phyloP scores from a whole-genome alignment of 75 land plant species.

The Pinus albicaulis region DNA sequence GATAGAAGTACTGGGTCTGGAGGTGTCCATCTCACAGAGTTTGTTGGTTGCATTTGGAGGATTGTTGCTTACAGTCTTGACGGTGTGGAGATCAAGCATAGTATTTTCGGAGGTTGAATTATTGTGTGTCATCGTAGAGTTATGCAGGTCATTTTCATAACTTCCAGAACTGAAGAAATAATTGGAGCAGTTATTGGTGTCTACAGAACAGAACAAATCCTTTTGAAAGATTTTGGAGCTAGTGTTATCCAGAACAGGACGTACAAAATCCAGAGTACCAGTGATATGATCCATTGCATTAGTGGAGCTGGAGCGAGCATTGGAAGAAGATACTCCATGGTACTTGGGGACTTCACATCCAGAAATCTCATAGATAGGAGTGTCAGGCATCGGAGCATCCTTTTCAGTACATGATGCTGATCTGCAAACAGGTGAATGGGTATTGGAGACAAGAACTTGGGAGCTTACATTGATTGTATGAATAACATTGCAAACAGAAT shows the following conservation, averaged over 20 bases:
- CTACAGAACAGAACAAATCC: background rate
- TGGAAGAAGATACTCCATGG: background rate
- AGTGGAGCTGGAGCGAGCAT: background rate
- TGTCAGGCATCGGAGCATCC: background rate
- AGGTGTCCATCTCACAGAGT: background rate
- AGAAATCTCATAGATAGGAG: background rate
- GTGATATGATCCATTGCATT: background rate
- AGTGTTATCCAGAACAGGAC: background rate
- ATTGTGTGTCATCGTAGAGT: background rate
- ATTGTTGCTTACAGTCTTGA: background rate
- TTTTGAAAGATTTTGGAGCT: no score
- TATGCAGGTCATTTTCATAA: slow-evolving; percentile 1
- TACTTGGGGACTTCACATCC: background rate
- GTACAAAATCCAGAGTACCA: background rate
- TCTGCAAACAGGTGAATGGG: background rate
- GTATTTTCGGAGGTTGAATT: background rate
- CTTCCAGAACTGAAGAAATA: background rate
- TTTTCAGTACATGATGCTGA: background rate
- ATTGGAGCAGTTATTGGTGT: background rate
- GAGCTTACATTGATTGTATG: background rate
- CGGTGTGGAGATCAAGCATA: background rate
- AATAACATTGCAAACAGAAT: background rate
- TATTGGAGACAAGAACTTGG: background rate
- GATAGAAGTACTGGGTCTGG: background rate
- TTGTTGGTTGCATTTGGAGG: background rate